A percentile compares a stretch with the other conserved stretches of the same genome.
These are phyloP conservation scores for Tuber calosporum DNA, from an alignment of 495 filamentous ascomycete species.

Conservation along the genomic window DNA sequence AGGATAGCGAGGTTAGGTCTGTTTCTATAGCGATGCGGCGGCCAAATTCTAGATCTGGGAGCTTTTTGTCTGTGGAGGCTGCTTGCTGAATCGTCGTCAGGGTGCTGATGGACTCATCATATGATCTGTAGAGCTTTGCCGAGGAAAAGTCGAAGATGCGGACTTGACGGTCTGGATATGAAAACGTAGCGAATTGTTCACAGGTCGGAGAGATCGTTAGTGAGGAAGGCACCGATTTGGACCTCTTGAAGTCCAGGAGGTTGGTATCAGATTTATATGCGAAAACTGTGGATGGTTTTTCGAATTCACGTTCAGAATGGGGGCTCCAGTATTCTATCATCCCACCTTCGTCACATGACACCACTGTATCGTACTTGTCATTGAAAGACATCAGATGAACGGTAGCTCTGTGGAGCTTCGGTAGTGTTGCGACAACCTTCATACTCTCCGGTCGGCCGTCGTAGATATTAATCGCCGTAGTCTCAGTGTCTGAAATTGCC, in stretches of 20 bases:
- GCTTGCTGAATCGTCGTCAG: slow-evolving; percentile 92
- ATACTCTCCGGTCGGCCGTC: slow-evolving; percentile 77
- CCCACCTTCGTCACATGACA: slow-evolving; percentile 80
- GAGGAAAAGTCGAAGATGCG: slow-evolving; percentile 87
- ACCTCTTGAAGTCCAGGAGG: slow-evolving; percentile 89
- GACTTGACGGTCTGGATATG: slow-evolving; percentile 85
- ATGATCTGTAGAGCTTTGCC: slow-evolving; percentile 80
- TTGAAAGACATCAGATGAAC: slow-evolving; percentile 85
- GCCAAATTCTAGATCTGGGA: slow-evolving; percentile 88
- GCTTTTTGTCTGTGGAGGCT: slow-evolving; percentile 65
- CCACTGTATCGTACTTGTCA: slow-evolving; percentile 75
- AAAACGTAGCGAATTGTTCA: slow-evolving; percentile 78
- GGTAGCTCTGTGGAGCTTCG: slow-evolving; percentile 65
- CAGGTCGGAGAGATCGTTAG: slow-evolving; percentile 80
- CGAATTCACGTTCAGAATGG: slow-evolving; percentile 64
- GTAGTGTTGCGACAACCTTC: slow-evolving; percentile 64
- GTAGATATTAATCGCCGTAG: slow-evolving; percentile 66
- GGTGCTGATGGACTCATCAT: slow-evolving; percentile 82
- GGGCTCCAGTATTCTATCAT: slow-evolving; percentile 92
- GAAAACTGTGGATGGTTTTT: slow-evolving; percentile 89
- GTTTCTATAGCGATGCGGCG: slow-evolving; percentile 79
- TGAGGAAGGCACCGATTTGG: slow-evolving; percentile 78
- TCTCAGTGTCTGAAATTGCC: slow-evolving; percentile 76
- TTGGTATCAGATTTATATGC: slow-evolving; percentile 84
- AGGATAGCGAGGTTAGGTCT: slow-evolving; percentile 58